These are phyloP conservation scores for Penicillium sclerotigenum DNA, from an alignment of 2,329 filamentous ascomycete species.

Conservation along the genomic window DNA sequence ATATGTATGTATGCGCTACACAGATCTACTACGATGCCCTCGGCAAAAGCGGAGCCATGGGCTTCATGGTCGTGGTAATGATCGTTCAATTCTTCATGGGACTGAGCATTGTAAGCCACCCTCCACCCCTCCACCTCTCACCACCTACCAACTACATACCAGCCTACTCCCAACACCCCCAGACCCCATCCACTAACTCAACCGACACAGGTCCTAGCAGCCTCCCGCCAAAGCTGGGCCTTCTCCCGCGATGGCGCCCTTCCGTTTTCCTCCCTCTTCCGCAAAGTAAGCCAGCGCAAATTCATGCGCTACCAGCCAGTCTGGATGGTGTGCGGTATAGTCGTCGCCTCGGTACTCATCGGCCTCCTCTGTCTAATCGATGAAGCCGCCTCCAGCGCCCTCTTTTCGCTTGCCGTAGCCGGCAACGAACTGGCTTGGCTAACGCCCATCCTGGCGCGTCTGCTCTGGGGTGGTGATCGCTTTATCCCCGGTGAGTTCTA, in stretches of 20 bases:
- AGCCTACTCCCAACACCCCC: no score
- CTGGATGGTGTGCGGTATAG: slow-evolving; percentile 56
- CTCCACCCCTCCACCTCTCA: no score
- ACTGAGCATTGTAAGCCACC: slow-evolving; percentile 46
- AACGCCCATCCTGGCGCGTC: slow-evolving; percentile 54
- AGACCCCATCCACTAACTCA: slow-evolving; percentile 5
- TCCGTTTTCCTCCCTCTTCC: slow-evolving; percentile 57
- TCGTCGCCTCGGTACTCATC: slow-evolving; percentile 50
- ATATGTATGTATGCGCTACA: background rate
- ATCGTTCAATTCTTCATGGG: slow-evolving; percentile 63
- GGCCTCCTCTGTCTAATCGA: slow-evolving; percentile 58
- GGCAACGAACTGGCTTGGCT: slow-evolving; percentile 60
- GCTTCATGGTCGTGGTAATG: slow-evolving; percentile 58
- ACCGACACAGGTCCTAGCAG: slow-evolving; percentile 47
- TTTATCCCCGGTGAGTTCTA: slow-evolving; percentile 59
- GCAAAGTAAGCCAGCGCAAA: slow-evolving; percentile 50
- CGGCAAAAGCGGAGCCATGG: slow-evolving; percentile 58
- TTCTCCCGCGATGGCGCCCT: slow-evolving; percentile 60
- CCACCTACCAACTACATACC: no score
- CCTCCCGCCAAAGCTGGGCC: slow-evolving; percentile 59
- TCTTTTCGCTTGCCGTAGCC: slow-evolving; percentile 54
- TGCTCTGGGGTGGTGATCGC: slow-evolving; percentile 56
- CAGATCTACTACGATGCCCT: slow-evolving; percentile 60
- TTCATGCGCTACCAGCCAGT: slow-evolving; percentile 55
- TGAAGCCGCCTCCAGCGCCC: slow-evolving; percentile 53